phyloP scores from a whole-genome alignment of 2,329 filamentous ascomycete genomes.

The Plenodomus tracheiphilus region DNA sequence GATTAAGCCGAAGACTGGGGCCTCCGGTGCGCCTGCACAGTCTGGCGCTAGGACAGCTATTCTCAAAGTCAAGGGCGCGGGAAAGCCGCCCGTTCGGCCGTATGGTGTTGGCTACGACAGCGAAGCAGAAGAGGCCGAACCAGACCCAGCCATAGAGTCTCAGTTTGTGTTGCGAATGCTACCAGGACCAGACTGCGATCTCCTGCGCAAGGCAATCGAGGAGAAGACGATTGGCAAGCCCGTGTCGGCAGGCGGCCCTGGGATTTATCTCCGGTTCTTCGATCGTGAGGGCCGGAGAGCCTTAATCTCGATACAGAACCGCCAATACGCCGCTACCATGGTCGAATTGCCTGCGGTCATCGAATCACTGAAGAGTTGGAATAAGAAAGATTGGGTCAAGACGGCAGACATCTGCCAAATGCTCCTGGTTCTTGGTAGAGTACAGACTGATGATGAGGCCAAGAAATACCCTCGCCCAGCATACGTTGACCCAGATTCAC shows the following conservation, averaged over 20 bases:
- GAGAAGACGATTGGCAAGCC: conserved; percentile 75
- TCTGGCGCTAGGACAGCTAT: conserved; percentile 27
- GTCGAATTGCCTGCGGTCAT: conserved; percentile 86
- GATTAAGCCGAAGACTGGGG: conserved; percentile 33
- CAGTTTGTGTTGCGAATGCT: conserved; percentile 88
- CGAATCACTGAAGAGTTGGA: conserved; percentile 93
- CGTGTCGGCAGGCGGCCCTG: conserved; percentile 67
- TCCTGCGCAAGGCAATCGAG: conserved; percentile 73
- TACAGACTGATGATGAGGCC: conserved; percentile 59
- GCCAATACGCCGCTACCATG: conserved; percentile 74
- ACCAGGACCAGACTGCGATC: conserved; percentile 83
- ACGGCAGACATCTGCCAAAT: conserved; percentile 88
- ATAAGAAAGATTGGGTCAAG: conserved; percentile 84
- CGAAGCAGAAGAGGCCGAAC: conserved; percentile 87
- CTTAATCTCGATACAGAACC: conserved; percentile 69
- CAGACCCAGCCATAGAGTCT: conserved; percentile 85
- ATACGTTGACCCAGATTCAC: conserved; percentile 69
- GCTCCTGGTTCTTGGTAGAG: conserved; percentile 74
- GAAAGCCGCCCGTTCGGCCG: conserved; percentile 52
- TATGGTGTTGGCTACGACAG: conserved; percentile 94
- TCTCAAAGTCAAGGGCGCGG: conserved; percentile 41
- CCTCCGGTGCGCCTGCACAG: conserved; percentile 8
- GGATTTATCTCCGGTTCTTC: conserved; percentile 80
- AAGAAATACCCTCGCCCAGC: conserved; percentile 64
- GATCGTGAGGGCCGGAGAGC: conserved; percentile 73